Percentiles rank a stretch among this genome's conserved stretches.
Evolutionary conservation across 1,284 basidiomycete species (phyloP).

Genomic region (Flammula alnicola): DNA sequence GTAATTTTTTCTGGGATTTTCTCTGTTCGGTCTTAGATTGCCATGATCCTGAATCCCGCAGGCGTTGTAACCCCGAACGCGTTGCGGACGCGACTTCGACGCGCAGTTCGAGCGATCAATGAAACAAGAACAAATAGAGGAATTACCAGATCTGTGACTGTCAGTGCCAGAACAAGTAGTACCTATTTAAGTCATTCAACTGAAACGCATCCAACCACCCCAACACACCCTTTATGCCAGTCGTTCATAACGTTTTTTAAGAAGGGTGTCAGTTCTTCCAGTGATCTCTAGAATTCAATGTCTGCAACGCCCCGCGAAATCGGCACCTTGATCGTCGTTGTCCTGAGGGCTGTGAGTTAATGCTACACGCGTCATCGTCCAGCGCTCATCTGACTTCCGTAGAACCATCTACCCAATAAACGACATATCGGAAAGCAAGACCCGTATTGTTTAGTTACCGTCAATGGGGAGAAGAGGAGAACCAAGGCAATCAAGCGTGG

Average conservation of each 20-base stretch:
- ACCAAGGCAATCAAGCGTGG: conserved; percentile 95
- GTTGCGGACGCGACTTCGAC: conserved; percentile 2
- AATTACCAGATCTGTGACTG: conserved; percentile 26
- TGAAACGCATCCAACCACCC: conserved; percentile 21
- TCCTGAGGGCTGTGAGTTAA: conserved; percentile 89
- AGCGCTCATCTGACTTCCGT: conserved; percentile 26
- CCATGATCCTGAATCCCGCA: no score
- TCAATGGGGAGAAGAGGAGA: conserved; percentile 82
- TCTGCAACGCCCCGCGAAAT: conserved; percentile 71
- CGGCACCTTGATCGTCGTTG: conserved; percentile 93
- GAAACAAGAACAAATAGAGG: conserved; percentile 23
- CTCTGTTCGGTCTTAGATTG: not conserved
- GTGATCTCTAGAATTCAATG: conserved; percentile 43
- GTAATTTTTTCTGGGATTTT: not conserved
- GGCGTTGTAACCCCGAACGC: no score
- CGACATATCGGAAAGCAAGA: conserved; percentile 97
- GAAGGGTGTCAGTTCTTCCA: conserved; percentile 16
- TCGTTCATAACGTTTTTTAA: conserved; percentile 22
- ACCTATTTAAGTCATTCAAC: conserved; percentile 25
- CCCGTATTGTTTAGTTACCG: conserved; percentile 85
- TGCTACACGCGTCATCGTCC: conserved; percentile 9
- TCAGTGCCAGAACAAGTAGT: conserved; percentile 23
- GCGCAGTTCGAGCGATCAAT: conserved; percentile 11
- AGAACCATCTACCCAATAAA: conserved; percentile 95
- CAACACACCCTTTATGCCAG: conserved; percentile 26